Evolutionary conservation across 441 rosid genomes (phyloP).

Genomic region (Pelargonium citronellum): DNA sequence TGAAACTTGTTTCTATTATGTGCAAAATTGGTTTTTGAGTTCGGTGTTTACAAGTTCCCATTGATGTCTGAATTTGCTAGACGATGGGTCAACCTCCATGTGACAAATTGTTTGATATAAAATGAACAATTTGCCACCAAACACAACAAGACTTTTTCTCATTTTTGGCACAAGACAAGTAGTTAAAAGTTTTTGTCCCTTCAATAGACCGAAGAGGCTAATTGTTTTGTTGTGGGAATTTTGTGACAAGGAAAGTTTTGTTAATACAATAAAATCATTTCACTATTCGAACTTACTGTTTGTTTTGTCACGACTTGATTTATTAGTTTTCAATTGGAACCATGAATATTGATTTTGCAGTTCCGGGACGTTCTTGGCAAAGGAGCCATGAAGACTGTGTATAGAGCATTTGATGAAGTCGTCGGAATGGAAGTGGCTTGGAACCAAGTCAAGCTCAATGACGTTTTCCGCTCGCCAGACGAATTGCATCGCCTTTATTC

Average conservation of each 20-base stretch:
- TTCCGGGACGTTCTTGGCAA: conserved; percentile 58
- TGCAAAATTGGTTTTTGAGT: too few relatives aligned
- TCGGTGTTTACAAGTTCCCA: too few relatives aligned
- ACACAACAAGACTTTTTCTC: background rate
- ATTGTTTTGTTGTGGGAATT: background rate
- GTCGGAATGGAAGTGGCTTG: conserved; percentile 69
- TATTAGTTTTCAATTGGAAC: too few relatives aligned
- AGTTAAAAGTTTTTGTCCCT: background rate
- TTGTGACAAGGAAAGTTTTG: background rate
- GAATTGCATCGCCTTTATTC: conserved; percentile 61
- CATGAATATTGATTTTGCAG: conserved; percentile 29
- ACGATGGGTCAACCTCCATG: background rate
- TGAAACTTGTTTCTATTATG: too few relatives aligned
- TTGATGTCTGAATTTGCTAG: too few relatives aligned
- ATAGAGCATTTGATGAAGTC: conserved; percentile 55
- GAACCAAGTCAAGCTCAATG: conserved; percentile 59
- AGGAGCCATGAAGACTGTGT: conserved; percentile 71
- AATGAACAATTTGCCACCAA: background rate
- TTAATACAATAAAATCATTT: too few relatives aligned
- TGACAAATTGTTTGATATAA: background rate
- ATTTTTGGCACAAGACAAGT: too few relatives aligned
- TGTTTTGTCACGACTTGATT: background rate
- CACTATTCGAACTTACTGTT: too few relatives aligned
- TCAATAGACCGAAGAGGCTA: conserved; percentile 2
- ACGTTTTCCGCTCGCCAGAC: conserved; percentile 50